These are phyloP conservation scores for Albifimbria verrucaria DNA, from an alignment of 2,329 filamentous ascomycete species.

Conservation along the genomic window DNA sequence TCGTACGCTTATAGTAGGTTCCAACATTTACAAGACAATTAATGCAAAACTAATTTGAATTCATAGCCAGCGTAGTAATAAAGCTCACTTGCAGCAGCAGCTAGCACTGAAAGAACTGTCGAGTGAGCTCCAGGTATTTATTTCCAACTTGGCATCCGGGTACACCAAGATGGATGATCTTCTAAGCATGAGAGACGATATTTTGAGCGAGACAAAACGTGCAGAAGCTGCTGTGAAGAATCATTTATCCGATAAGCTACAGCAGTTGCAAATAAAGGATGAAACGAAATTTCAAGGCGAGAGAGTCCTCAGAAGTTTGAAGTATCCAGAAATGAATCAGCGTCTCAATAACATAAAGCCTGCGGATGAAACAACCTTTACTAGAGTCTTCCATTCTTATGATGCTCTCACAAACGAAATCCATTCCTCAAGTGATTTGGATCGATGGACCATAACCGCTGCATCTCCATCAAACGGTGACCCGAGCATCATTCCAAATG, in stretches of 20 bases:
- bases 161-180: background rate
- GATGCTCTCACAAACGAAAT: too few relatives aligned
- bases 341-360: background rate
- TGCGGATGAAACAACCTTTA: background rate
- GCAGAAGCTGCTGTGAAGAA: background rate
- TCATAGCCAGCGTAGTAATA: constrained; percentile 2
- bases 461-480: too few relatives aligned
- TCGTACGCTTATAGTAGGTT: constrained; percentile 3
- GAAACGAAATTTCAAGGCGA: background rate
- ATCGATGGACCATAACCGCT: too few relatives aligned
- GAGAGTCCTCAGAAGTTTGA: background rate
- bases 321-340: background rate
- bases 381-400: background rate
- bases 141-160: accelerated
- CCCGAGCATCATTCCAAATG: too few relatives aligned
- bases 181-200: background rate
- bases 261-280: background rate
- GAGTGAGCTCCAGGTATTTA: constrained; percentile 1
- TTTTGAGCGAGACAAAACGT: background rate
- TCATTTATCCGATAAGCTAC: background rate
- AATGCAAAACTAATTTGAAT: background rate
- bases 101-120: background rate
- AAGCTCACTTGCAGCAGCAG: background rate
- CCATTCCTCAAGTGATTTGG: too few relatives aligned
- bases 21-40: background rate